Evolutionary conservation across 768 basidiomycete species (phyloP).

Genomic region (Mycena alexandri): DNA sequence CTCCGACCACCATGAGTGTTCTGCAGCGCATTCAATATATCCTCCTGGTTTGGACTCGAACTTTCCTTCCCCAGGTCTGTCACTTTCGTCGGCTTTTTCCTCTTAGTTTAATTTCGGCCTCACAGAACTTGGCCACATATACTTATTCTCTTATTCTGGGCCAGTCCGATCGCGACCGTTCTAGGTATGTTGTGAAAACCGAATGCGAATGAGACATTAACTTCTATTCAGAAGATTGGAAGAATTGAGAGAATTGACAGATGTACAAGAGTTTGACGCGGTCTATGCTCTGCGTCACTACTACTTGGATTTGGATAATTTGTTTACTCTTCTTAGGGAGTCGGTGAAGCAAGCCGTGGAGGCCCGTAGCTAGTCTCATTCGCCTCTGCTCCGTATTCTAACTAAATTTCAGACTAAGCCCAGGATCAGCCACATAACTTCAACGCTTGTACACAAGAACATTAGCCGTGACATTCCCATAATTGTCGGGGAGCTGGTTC

Average conservation of each 20-base stretch:
- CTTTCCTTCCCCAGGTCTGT: neutral
- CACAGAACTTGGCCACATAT: conserved; percentile 1
- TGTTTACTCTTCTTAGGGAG: too few relatives aligned
- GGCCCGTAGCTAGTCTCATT: too few relatives aligned
- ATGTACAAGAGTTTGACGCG: too few relatives aligned
- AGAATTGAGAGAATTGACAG: too few relatives aligned
- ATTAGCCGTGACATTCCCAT: neutral
- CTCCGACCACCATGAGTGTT: neutral
- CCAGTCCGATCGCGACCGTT: neutral
- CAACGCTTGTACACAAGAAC: neutral
- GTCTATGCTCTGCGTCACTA: too few relatives aligned
- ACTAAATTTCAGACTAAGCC: neutral
- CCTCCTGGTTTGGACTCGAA: neutral
- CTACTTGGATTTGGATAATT: too few relatives aligned
- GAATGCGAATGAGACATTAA: too few relatives aligned
- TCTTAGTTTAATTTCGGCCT: neutral
- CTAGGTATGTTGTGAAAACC: neutral
- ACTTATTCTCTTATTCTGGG: neutral
- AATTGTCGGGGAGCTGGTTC: neutral
- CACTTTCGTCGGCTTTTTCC: neutral
- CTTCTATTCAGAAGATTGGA: too few relatives aligned
- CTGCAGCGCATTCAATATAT: conserved; percentile 5
- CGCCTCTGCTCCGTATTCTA: too few relatives aligned
- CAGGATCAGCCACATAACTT: neutral
- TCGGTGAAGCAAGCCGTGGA: too few relatives aligned